Base-by-base conservation (phyloP, 805 yeast species). In the Candida schatavii region DNA sequence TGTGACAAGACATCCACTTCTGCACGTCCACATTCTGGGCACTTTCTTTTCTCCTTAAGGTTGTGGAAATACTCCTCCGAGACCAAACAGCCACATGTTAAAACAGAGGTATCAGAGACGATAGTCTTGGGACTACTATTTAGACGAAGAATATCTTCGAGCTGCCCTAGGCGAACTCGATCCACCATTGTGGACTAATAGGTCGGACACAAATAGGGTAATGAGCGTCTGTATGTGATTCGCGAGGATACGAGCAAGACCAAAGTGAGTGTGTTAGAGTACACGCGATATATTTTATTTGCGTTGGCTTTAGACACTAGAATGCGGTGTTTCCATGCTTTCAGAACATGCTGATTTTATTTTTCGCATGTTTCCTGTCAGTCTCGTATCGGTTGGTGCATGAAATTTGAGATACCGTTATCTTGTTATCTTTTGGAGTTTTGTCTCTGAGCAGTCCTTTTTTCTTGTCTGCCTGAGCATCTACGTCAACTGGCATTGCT, bases 31-130 rank as follows among this genome's bases (percentile, higher is more conserved):
- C 72, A 67, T 5, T 37, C 50, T 4, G 61, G 62, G 40, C 73
- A 68, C 1, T 17, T 17, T 5, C 33, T 15, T 38, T 19, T n/a
- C 4, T 25, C 20, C 19, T n/a, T 37, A 10, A 36, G 27, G 17
- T 32, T 29, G 14, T 30, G 17, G 40, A 68, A 68, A 17, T 36
- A 48, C 0, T 54, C 39, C 44, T 69, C 74, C 2, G 72, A 65
- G 2, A 56, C 62, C 22, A 70, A 50, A 48, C 75, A 70, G 2
- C 74, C 74, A 49, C 75, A 70, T 3, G 61, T 51, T n/a, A 70
- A 56, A 11, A 68, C 61, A 13, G 64, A 54, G 3, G 66, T 58
- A 46, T 70, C 75, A 2, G 54, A 21, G 5, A 61, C 59, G 2
- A 61, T 23, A 1, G 37, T 32, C 19, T 35, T 37, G 7, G 36